Percentiles rank a stretch among this genome's conserved stretches.
Conservation (phyloP, 2,329 filamentous ascomycete genomes). For the Fusarium sp. region DNA sequence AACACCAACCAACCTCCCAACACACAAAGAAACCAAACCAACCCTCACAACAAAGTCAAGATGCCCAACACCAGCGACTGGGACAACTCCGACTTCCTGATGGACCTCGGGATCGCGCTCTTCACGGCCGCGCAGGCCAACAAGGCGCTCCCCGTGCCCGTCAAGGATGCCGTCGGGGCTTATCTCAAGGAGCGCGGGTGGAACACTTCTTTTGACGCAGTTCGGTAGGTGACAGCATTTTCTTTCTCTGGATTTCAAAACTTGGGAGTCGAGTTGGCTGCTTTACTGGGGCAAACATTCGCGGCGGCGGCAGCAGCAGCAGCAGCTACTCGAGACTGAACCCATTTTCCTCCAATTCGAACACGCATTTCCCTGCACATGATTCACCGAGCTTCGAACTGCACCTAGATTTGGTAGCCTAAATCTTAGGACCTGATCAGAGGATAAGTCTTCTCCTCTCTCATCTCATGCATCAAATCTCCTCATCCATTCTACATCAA, state of each 20-base stretch:
- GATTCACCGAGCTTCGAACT: not conserved
- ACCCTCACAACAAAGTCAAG: not conserved
- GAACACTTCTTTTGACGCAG: slow-evolving; percentile 54
- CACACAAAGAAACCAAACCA: not conserved
- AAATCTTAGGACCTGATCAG: not conserved
- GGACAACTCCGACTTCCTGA: slow-evolving; percentile 48
- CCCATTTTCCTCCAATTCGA: not conserved
- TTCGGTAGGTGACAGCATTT: slow-evolving; percentile 50
- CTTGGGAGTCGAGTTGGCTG: not conserved
- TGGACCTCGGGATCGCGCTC: slow-evolving; percentile 47
- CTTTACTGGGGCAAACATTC: not conserved
- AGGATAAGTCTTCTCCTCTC: slow-evolving; percentile 6
- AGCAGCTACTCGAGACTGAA: not conserved
- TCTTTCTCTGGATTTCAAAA: not conserved
- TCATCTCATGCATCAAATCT: slow-evolving; percentile 1
- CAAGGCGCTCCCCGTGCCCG: slow-evolving; percentile 42
- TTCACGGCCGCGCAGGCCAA: slow-evolving; percentile 44
- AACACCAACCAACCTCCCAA: not conserved
- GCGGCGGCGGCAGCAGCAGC: too few relatives aligned
- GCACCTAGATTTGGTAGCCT: not conserved
- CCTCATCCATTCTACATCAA: slow-evolving; percentile 3
- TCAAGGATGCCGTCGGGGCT: slow-evolving; percentile 45
- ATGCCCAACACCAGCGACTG: slow-evolving; percentile 43
- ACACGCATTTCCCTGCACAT: not conserved
- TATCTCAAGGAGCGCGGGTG: slow-evolving; percentile 48